Base-by-base conservation (phyloP, 805 yeast species). In the Myxozyma kluyveri region DNA sequence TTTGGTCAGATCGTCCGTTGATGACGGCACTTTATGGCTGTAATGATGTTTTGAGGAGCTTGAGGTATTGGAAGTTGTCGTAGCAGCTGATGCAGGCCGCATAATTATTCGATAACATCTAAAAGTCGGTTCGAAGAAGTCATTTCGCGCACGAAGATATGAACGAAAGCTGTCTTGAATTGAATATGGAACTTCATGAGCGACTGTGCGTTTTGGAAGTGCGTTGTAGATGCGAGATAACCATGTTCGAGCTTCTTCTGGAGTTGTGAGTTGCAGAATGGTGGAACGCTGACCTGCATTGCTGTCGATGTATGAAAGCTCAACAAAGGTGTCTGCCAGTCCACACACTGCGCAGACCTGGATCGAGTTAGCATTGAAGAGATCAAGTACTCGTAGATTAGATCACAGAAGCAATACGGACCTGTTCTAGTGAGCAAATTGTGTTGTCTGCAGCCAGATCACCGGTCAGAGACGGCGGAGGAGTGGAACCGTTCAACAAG, bases 231-330 rank as follows among this genome's bases (percentile, higher is more conserved):
- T 45, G n/a, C 35, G 37, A 10, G 21, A 36, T 17, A 47, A 19
- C 60, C 60, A 56, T 3, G 38, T 14, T 19, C 54, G 58, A 4
- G 60, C 36, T 23, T 56, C 60, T 6, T 49, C 27, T 3, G 54
- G 59, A 12, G 54, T 32, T 14, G 45, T 31, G 14, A 54, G 44
- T 47, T 56, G 60, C 26, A 56, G 45, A 10, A 54, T 31, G 4
- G 58, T 49, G 26, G 57, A 49, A 4, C 51, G 50, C 23, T 51
- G 49, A 4, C 5, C 12, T 18, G 44, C 21, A 22, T 23, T 10
- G 5, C 42, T 52, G 42, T 55, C 57, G 19, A 56, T 21, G 21
- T 26, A 54, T 4, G 52, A 46, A 22, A 56, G 37, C 37, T 56
- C 51, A 35, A 56, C 36, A 12, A 33, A 54, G 35, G 41, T 12